These are phyloP conservation scores for Parmales sp. DNA, from an alignment of 108 stramenopile genomes.

Conservation along the genomic window DNA sequence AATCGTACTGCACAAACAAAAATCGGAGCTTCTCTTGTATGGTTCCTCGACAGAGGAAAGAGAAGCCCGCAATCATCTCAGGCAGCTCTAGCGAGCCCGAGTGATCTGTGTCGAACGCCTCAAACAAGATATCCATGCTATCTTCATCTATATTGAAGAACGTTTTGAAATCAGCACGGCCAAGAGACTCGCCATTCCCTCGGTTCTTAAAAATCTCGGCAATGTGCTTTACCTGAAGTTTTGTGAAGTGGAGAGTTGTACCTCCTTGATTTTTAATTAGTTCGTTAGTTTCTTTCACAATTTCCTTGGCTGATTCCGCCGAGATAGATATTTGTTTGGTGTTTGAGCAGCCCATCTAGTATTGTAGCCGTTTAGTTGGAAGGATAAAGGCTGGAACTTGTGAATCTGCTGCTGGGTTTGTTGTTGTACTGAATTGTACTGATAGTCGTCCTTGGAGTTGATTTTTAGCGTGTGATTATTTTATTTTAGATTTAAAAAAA, in stretches of 20 bases:
- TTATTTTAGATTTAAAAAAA: no score
- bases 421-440: no score
- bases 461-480: no score
- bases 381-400: no score
- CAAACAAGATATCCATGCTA: not conserved
- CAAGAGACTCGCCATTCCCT: not conserved
- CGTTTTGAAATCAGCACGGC: not conserved
- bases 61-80: slow-evolving; percentile 2
- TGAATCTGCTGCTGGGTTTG: no score
- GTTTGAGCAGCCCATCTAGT: no score
- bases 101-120: slow-evolving; percentile 9
- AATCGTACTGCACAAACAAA: not conserved
- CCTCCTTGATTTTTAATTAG: not conserved
- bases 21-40: slow-evolving; percentile 5
- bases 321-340: no score
- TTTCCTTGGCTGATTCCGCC: no score
- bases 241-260: slow-evolving; percentile 1
- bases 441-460: no score
- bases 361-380: no score
- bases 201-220: not conserved
- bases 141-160: not conserved
- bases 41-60: not conserved
- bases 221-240: slow-evolving; percentile 6
- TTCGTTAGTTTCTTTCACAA: not conserved
- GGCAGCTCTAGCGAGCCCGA: not conserved